Evolutionary conservation across 2,329 filamentous ascomycete genomes (phyloP), one percentile per base, ranked within the genome.

Genomic region (Cadophora luteo-olivacea): DNA sequence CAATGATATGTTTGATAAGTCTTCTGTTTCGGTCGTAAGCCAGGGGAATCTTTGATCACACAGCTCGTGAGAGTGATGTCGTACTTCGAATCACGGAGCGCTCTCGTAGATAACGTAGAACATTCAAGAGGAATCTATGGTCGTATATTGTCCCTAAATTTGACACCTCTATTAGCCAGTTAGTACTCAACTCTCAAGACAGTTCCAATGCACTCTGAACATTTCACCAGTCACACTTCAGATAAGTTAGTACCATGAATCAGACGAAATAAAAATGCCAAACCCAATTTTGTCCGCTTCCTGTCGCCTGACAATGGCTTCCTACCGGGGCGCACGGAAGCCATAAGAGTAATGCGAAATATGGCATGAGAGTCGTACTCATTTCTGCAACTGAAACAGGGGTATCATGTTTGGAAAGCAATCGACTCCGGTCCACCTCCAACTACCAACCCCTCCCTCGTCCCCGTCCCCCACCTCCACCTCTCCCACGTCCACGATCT

Each of bases 401-500:
- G 74, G 73, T 75, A 74, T 74, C 73, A 69, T 64, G 58, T 29
- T 25, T 29, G 60, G 57, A 33, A 48, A 66, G 55, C 68, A 54
- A 55, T 55, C 68, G 60, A 65, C 65, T 66, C 57, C 61, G 45
- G 33, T 48, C 57, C 48, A 60, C 33, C 33, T 60, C 49, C 60
- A 33, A 55, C 67, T 69, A 67, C 67, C 72, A 69, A 54, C 76
- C 73, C 54, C 78, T 67, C 24, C 78, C 75, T 60, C 82, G 72
- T 24, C 81, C 76, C 49, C 83, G 74, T 51, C 80, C 77, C 12
- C 68, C 48, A 16, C 66, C 77, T 19, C 68, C 48, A 16, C 66
- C 77, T 19, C 69, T 41, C 9, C 58, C 32, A 51, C 72, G 68
- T 48, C 81, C 62, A 9, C 72, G 68, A 24, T 72, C 51, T n/a